Evolutionary conservation across 2,329 filamentous ascomycete species (phyloP).

Genomic region (Daldinia eschscholtzii): DNA sequence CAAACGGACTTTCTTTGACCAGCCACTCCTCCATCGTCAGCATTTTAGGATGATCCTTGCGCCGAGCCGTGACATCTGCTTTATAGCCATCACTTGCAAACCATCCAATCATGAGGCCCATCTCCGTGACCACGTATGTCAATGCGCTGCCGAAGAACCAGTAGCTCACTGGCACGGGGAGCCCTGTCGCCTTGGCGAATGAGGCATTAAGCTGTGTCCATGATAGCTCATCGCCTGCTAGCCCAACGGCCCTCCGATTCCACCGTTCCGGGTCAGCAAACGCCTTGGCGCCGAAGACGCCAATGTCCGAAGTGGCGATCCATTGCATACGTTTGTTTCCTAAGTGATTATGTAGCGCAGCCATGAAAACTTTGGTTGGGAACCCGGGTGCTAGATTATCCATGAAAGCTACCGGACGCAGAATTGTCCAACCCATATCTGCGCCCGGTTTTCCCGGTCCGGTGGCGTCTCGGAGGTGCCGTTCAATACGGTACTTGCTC

Average conservation of each 20-base stretch:
- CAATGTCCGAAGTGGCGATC: conserved; percentile 60
- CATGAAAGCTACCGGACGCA: conserved; percentile 73
- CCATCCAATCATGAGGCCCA: conserved; percentile 54
- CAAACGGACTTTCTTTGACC: conserved; percentile 49
- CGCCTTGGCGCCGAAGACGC: conserved; percentile 59
- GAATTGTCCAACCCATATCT: conserved; percentile 70
- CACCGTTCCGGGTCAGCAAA: conserved; percentile 57
- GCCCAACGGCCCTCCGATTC: conserved; percentile 54
- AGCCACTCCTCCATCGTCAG: conserved; percentile 54
- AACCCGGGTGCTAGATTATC: conserved; percentile 62
- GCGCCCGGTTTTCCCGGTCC: conserved; percentile 52
- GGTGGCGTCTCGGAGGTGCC: conserved; percentile 65
- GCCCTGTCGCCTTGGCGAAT: conserved; percentile 50
- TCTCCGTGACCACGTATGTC: conserved; percentile 50
- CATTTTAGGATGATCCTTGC: conserved; percentile 51
- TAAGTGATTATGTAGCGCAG: conserved; percentile 52
- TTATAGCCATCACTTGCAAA: conserved; percentile 54
- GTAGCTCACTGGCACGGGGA: conserved; percentile 47
- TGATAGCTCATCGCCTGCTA: conserved; percentile 62
- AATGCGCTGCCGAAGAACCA: conserved; percentile 51
- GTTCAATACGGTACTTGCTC: conserved; percentile 72
- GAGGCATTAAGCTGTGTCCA: conserved; percentile 49
- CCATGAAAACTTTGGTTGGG: conserved; percentile 54
- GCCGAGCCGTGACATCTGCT: conserved; percentile 50
- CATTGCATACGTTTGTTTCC: conserved; percentile 56